Evolutionary conservation across 208 protist genomes (phyloP), one percentile per base, ranked within the genome.

Genomic region (Sergeia podlipaevii): DNA sequence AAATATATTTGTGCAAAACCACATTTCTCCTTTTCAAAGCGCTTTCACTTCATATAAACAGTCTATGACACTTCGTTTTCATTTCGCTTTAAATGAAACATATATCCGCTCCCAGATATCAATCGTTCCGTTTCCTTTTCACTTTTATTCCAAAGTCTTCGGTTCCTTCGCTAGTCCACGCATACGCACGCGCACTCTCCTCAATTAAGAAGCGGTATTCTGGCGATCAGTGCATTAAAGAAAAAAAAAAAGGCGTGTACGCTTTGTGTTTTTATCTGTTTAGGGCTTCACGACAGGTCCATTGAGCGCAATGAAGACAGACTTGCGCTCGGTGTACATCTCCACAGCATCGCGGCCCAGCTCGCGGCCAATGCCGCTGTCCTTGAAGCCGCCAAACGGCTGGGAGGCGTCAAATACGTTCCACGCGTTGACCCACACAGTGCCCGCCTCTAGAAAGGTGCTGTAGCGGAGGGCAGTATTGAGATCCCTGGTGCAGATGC

Each of bases 301-400:
- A 27, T 78, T 55, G 29, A 89, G 65, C 21, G 73, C 50, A 43
- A 83, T 80, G 39, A 71, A 65, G 21, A 93, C 68, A 38, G 69
- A 67, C 70, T 92, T 92, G 41, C 52, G 39, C 67, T 94, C 65
- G 43, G 79, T 80, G 70, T 95, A 95, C 36, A 77, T 49, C 41
- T 84, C 60, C 4, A 96, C 64, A 2, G 71, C 77, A 27, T 81
- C 56, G 47, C 76, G 63, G 43, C 80, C 77, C 20, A 93, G 71
- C 59, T 96, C 90, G 44, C 90, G 73, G 45, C 90, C 87, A 37
- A 87, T 65, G 34, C 90, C 87, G 52, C 76, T 89, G 59, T 84
- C 80, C 67, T 95, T 95, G 76, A 91, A 89, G 52, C 88, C 90
- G 36, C 90, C 90, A 47, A 92, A 96, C 39, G 85, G 85, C 59